Percentiles rank a stretch among this genome's conserved stretches.
Conservation (phyloP, 2,329 filamentous ascomycete genomes). For the Xylaria sp. region DNA sequence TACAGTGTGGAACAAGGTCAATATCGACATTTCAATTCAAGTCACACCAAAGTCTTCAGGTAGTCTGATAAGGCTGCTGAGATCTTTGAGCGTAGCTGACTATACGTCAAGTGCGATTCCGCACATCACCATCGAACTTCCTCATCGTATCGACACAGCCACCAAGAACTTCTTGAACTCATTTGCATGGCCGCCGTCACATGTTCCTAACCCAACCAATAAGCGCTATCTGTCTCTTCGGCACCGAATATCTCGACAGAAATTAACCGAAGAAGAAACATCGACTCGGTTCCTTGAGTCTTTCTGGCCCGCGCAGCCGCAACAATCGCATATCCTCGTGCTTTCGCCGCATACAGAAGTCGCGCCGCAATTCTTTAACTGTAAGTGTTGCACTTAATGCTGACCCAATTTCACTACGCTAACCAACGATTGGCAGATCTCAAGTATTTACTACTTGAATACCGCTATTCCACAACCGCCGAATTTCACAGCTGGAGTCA, state of each 20-base stretch:
- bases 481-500: constrained; percentile 58
- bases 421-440: constrained; percentile 62
- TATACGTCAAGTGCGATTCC: constrained; percentile 76
- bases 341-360: constrained; percentile 85
- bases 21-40: constrained; percentile 85
- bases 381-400: constrained; percentile 51
- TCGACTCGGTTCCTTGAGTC: constrained; percentile 83
- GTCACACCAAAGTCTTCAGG: constrained; percentile 76
- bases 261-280: constrained; percentile 73
- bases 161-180: constrained; percentile 69
- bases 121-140: constrained; percentile 85
- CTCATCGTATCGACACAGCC: constrained; percentile 72
- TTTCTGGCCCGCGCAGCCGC: constrained; percentile 78
- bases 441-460: constrained; percentile 80
- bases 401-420: background rate
- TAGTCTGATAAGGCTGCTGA: constrained; percentile 78
- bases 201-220: constrained; percentile 52
- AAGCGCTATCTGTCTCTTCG: constrained; percentile 73
- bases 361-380: constrained; percentile 84
- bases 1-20: constrained; percentile 79
- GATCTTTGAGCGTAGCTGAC: constrained; percentile 79
- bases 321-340: constrained; percentile 79
- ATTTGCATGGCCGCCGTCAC: constrained; percentile 74
- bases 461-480: constrained; percentile 71
- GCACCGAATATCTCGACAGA: constrained; percentile 73